These are phyloP conservation scores for Aspergillus sclerotialis DNA, from an alignment of 2,329 filamentous ascomycete species.

Conservation along the genomic window DNA sequence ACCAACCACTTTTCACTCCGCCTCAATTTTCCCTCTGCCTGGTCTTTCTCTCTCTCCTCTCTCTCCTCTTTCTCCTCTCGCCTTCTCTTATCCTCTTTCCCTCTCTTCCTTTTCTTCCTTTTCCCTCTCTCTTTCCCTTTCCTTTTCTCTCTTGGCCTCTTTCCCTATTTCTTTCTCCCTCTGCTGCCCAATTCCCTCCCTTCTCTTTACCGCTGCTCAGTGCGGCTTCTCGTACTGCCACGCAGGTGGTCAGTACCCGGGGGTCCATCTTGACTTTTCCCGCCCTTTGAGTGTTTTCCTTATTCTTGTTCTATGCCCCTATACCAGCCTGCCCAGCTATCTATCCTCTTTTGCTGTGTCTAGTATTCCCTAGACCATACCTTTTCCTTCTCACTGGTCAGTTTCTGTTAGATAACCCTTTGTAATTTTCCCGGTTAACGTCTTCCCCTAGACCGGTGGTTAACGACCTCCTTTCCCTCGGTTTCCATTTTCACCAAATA, in stretches of 20 bases:
- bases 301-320: constrained; percentile 6
- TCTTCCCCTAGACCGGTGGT: no score
- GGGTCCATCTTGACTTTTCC: constrained; percentile 10
- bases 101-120: constrained; percentile 15
- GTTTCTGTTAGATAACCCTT: not conserved
- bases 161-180: constrained; percentile 12
- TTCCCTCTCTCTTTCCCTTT: constrained; percentile 13
- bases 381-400: not conserved
- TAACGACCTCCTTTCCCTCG: no score
- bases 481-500: no score
- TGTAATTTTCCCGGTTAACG: not conserved
- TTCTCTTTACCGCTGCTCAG: constrained; percentile 21
- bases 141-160: constrained; percentile 6
- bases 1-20: no score
- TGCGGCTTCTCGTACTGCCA: constrained; percentile 23
- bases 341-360: not conserved
- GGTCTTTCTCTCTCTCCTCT: no score
- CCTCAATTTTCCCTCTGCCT: no score
- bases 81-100: constrained; percentile 13
- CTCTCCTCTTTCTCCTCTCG: no score
- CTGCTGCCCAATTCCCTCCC: constrained; percentile 12
- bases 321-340: constrained; percentile 2
- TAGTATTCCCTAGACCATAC: not conserved
- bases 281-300: constrained; percentile 5
- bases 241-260: constrained; percentile 19